phyloP scores from a whole-genome alignment of 495 filamentous ascomycete genomes.

The Daldinia concentrica region DNA sequence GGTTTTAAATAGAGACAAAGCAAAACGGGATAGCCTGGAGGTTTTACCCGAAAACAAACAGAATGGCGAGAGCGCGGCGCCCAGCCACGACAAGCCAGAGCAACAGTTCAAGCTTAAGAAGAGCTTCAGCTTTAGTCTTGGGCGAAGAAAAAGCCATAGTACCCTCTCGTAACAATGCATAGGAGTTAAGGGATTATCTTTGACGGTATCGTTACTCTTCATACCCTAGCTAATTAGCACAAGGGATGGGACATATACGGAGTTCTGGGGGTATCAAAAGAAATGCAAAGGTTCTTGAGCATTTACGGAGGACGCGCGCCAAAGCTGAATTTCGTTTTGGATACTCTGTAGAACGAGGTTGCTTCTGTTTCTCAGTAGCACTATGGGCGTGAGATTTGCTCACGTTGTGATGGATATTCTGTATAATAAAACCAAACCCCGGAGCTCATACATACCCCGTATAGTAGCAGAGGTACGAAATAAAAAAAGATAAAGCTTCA shows the following conservation, averaged over 20 bases:
- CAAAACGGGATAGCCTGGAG: conserved; percentile 46
- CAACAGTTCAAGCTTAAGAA: conserved; percentile 52
- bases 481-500: conserved; percentile 14
- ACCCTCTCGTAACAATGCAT: conserved; percentile 48
- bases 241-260: conserved; percentile 27
- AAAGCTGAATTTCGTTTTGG: conserved; percentile 25
- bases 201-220: conserved; percentile 12
- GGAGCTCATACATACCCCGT: conserved; percentile 1
- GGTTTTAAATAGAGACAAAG: conserved; percentile 53
- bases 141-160: conserved; percentile 66
- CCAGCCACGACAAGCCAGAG: conserved; percentile 43
- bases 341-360: conserved; percentile 29
- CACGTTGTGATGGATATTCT: conserved; percentile 25
- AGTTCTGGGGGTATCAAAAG: conserved; percentile 40
- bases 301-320: conserved; percentile 34
- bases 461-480: conserved; percentile 4
- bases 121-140: conserved; percentile 67
- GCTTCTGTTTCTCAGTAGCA: conserved; percentile 15
- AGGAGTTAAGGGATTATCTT: conserved; percentile 26
- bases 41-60: conserved; percentile 44
- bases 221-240: conserved; percentile 11
- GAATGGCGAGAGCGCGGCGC: conserved; percentile 43
- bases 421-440: conserved; percentile 27
- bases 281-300: conserved; percentile 31
- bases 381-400: conserved; percentile 15